Base-by-base conservation (phyloP, 2,329 filamentous ascomycete species). In the Aureobasidium vineae region DNA sequence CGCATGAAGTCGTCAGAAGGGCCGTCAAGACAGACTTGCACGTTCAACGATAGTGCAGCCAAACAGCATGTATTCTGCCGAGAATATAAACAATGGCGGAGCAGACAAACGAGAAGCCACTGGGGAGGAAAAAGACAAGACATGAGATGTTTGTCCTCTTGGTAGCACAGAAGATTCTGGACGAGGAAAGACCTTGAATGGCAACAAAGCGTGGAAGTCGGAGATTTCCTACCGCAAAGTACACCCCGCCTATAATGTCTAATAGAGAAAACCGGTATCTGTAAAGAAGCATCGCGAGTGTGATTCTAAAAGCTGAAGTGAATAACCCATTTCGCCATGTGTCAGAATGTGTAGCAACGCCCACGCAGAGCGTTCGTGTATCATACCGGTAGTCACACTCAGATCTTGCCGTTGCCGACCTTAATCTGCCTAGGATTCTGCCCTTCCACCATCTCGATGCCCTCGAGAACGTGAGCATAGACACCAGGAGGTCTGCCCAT, bases 401-500 rank as follows among this genome's bases (percentile, higher is more conserved):
- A 49, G 21, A 38, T 36, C n/a, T 45, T 60, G 40, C 56, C 38
- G 4, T 47, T 47, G n/a, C 60, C 47, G 23, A 63, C 45, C 36
- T 54, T 64, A 19, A 64, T 64, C 1, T 33, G 52, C 21, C 38
- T 64, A 3, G 47, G 47, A 26, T 64, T 38, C 4, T 43, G 47
- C 3, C 61, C 61, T n/a, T 60, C 23, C 10, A 66, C 45, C 52
- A 28, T 23, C 53, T 66, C 53, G 4, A 66, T 60, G 16, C 53
- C 64, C 26, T 57, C 31, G 5, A 66, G 38, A 5, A 66, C 64
- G 13, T 66, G 64, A 8, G 52, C 53, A 23, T 66, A 47, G 1
- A 66, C 64, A 50, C 64, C 64, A 16, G 53, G n/a, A 26, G 64
- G 64, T n/a, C 64, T 57, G 3, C 64, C 64, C 33, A 50, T 23